Evolutionary conservation across 495 filamentous ascomycete species (phyloP).

Genomic region (Chaetomium cochliodes): DNA sequence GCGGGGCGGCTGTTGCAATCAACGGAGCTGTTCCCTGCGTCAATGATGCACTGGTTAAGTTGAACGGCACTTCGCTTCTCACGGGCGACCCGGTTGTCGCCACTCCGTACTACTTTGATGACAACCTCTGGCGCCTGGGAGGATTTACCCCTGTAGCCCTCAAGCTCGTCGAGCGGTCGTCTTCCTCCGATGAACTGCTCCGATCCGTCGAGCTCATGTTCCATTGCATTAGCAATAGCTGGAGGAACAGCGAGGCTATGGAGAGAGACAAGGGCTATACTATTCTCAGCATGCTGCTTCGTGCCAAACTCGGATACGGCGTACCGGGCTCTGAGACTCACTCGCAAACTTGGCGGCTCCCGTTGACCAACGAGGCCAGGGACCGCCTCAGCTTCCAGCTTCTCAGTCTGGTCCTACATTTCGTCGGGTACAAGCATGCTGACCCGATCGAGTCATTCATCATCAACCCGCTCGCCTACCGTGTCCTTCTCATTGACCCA

Average conservation of each 20-base stretch:
- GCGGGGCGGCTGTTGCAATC: slow-evolving; percentile 75
- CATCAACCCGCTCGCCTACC: slow-evolving; percentile 90
- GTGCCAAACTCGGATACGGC: slow-evolving; percentile 68
- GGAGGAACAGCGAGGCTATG: slow-evolving; percentile 98
- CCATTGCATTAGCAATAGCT: slow-evolving; percentile 78
- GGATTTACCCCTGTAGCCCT: slow-evolving; percentile 82
- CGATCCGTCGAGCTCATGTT: slow-evolving; percentile 81
- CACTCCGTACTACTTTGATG: slow-evolving; percentile 78
- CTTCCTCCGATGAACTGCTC: slow-evolving; percentile 64
- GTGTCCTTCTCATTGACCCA: slow-evolving; percentile 85
- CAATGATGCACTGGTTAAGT: slow-evolving; percentile 77
- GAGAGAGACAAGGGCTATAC: slow-evolving; percentile 92
- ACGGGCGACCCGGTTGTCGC: slow-evolving; percentile 81
- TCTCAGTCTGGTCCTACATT: slow-evolving; percentile 72
- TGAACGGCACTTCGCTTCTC: slow-evolving; percentile 76
- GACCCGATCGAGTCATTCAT: slow-evolving; percentile 83
- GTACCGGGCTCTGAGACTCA: slow-evolving; percentile 41
- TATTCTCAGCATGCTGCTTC: slow-evolving; percentile 73
- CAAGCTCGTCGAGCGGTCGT: slow-evolving; percentile 75
- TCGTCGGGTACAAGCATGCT: slow-evolving; percentile 79
- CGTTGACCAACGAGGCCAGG: slow-evolving; percentile 53
- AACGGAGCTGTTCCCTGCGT: slow-evolving; percentile 86
- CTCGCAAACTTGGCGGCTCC: slow-evolving; percentile 40
- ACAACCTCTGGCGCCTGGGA: slow-evolving; percentile 87
- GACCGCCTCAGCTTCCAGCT: slow-evolving; percentile 67